Evolutionary conservation across 176 grass and related monocot species (phyloP), one percentile per base, ranked within the genome.

Genomic region (Lolium rigidum): DNA sequence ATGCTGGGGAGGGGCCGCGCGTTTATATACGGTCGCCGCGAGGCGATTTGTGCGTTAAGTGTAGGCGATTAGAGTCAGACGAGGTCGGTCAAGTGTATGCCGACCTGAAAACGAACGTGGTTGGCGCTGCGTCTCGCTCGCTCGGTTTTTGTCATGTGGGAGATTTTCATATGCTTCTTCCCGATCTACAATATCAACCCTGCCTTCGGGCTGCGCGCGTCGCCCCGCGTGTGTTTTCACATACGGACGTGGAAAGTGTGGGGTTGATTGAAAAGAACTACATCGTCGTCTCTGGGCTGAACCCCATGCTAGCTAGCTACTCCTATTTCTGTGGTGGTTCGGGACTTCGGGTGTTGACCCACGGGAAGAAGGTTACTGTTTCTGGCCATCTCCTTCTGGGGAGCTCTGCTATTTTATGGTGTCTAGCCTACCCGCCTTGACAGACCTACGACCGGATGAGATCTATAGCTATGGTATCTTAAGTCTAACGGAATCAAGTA

Each of bases 41-140:
- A 61, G 59, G 85, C 68, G 38, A 74, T 67, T 76, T 26, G 80
- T n/a, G 75, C 37, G 57, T 10, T 84, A 76, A 90, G 56, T 58
- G 41, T 12, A 14, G 28, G 89, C 26, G 85, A 67, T 87, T 80
- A 44, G 7, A 72, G 89, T 80, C 59, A 52, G 46, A 47, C 46
- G 46, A 47, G 7, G 83, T 51, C 79, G 55, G 54, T 76, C 79
- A 50, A 75, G 72, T 5, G 10, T 91, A 85, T 35, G 31, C 81
- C 85, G 89, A 91, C 81, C 75, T 87, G 75, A 80, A 75, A 69
- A 16, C 15, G 84, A 35, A 35, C 31, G 67, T 46, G 72, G 72
- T 87, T 37, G 89, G 89, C 63, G 72, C 11, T 7, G 72, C 51
- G 88, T 90, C 88, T 41, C 28, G 28, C 61, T 86, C 83, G 69